Evolutionary conservation across 306 rosid genomes (phyloP), one percentile per base, ranked within the genome.

Genomic region (Gastrolobium villosum): DNA sequence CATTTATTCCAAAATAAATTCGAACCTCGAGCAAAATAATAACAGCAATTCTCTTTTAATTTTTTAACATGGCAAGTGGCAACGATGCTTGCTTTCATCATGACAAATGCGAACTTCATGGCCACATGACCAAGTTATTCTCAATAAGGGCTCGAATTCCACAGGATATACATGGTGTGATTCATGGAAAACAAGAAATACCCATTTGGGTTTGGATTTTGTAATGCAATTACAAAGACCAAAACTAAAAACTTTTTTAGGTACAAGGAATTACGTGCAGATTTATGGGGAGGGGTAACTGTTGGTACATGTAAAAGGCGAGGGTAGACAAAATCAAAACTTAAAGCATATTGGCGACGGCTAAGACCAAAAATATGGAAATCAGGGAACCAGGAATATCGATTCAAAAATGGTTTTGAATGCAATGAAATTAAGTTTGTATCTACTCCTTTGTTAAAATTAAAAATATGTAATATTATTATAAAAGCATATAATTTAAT

Each of bases 121-220:
- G 20, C 28, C 72, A 66, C 55, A 35, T 14, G 62, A 46, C 60
- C 9, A 15, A 26, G 30, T 30, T 3, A 53, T 10, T 61, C 15
- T 11, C 7, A 28, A 5, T 3, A 0, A 1, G 20, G 49, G 39
- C 64, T 53, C 69, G n/a, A 44, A 30, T 74, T 56, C 31, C 67
- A 73, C 3, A 30, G 14, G 53, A 11, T 10, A 10, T 50, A 20
- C 49, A 50, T 53, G 52, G 3, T 53, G 35, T 37, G 39, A 48
- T 54, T 71, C 50, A 15, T 55, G 77, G 66, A 40, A 55, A 72
- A 30, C 66, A 55, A 72, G 40, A 55, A 54, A 40, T 72, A 35
- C 30, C 39, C 80, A 2, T 62, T 4, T 64, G 61, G 72, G 10
- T 52, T 64, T 76, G 35, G 43, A 64, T 6, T 52, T 64, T 76